A percentile compares a stretch with the other conserved stretches of the same genome.
These are phyloP conservation scores for Plicaturopsis crispa DNA, from an alignment of 768 basidiomycete genomes.

Conservation along the genomic window DNA sequence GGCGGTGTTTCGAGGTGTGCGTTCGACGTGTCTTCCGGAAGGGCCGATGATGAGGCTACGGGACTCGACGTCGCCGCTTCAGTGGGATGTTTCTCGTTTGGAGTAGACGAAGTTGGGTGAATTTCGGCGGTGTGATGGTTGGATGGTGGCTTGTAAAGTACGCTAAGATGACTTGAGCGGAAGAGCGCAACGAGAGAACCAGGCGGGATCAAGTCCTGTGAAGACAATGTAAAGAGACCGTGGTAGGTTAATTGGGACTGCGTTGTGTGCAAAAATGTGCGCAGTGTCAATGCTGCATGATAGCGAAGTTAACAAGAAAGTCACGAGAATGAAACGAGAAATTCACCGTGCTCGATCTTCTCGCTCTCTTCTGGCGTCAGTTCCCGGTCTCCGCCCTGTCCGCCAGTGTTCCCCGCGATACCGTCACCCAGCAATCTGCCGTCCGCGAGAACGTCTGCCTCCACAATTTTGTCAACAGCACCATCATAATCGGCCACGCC, in stretches of 20 bases:
- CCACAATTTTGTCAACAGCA: slow-evolving; percentile 67
- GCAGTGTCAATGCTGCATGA: slow-evolving; percentile 53
- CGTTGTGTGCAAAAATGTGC: slow-evolving; percentile 60
- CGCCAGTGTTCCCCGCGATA: slow-evolving; percentile 10
- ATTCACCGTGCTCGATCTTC: slow-evolving; percentile 68
- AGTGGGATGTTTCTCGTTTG: too few species aligned
- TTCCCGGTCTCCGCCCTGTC: slow-evolving; percentile 17
- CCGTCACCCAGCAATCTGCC: slow-evolving; percentile 42
- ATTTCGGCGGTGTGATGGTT: too few species aligned
- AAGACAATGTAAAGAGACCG: slow-evolving; percentile 74
- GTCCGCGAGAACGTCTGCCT: slow-evolving; percentile 67
- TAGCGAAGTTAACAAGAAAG: slow-evolving; percentile 1
- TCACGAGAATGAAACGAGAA: slow-evolving; percentile 1
- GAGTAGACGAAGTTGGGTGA: too few species aligned
- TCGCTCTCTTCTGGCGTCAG: slow-evolving; percentile 47
- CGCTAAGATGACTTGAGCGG: slow-evolving; percentile 84
- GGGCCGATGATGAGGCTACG: too few species aligned
- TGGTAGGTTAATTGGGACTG: slow-evolving; percentile 84
- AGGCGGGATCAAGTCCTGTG: slow-evolving; percentile 28
- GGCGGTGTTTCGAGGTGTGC: too few species aligned
- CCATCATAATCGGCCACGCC: slow-evolving; percentile 73
- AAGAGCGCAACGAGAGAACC: slow-evolving; percentile 80
- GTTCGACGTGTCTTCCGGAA: too few species aligned
- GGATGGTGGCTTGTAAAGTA: slow-evolving; percentile 59
- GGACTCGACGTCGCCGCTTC: too few species aligned